Percentiles rank a stretch among this genome's conserved stretches.
phyloP scores from a whole-genome alignment of 2,329 filamentous ascomycete genomes.

The Huntiella decipiens region DNA sequence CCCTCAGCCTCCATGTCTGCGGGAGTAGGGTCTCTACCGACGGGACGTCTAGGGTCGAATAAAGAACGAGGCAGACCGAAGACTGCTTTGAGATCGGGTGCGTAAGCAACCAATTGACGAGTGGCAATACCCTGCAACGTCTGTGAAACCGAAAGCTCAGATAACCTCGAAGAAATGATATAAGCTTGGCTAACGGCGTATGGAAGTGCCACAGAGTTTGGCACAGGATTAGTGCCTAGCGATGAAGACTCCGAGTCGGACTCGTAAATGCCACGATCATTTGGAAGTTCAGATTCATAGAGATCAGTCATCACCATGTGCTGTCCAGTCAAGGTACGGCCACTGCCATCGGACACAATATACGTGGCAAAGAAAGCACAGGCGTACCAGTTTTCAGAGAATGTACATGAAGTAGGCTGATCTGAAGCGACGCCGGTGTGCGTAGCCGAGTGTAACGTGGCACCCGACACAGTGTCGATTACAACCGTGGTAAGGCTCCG shows the following conservation, averaged over 20 bases:
- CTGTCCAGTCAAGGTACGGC: slow-evolving; percentile 53
- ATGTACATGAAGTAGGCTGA: slow-evolving; percentile 54
- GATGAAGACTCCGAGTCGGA: slow-evolving; percentile 56
- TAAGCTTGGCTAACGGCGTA: slow-evolving; percentile 65
- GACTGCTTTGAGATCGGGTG: slow-evolving; percentile 55
- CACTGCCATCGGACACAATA: slow-evolving; percentile 30
- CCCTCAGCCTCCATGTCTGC: slow-evolving; percentile 65
- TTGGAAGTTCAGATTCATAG: slow-evolving; percentile 66
- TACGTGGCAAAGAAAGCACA: slow-evolving; percentile 60
- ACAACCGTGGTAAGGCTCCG: slow-evolving; percentile 54
- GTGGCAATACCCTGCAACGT: slow-evolving; percentile 84
- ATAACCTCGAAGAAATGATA: slow-evolving; percentile 61
- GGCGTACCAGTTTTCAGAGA: slow-evolving; percentile 90
- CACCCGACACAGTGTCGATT: slow-evolving; percentile 70
- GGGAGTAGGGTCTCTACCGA: slow-evolving; percentile 64
- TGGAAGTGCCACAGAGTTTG: slow-evolving; percentile 41
- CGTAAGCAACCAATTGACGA: slow-evolving; percentile 60
- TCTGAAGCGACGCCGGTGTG: slow-evolving; percentile 56
- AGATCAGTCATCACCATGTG: slow-evolving; percentile 75
- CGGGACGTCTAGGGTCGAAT: slow-evolving; percentile 70
- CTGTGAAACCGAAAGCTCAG: slow-evolving; percentile 63
- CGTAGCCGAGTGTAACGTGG: slow-evolving; percentile 51
- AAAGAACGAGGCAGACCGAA: slow-evolving; percentile 59
- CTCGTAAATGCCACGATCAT: slow-evolving; percentile 67
- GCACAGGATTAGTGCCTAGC: slow-evolving; percentile 43